Evolutionary conservation across 768 basidiomycete species (phyloP).

Genomic region (Omphalotus guepiniiformis): DNA sequence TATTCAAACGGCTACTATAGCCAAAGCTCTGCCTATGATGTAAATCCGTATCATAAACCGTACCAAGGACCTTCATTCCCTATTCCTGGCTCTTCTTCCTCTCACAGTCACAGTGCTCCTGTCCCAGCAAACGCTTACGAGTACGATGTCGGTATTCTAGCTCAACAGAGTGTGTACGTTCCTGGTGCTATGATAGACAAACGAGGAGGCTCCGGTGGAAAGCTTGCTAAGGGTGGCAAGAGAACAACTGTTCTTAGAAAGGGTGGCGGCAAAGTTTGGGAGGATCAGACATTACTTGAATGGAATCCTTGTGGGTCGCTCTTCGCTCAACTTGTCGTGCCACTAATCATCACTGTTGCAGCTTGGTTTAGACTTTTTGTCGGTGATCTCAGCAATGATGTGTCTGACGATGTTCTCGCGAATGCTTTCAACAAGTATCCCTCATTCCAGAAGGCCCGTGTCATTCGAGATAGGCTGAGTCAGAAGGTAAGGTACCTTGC

Average conservation of each 20-base stretch:
- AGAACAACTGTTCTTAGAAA: conserved; percentile 91
- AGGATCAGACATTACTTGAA: conserved; percentile 93
- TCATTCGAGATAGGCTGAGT: conserved; percentile 91
- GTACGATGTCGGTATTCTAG: conserved; percentile 87
- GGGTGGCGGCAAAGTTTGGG: conserved; percentile 96
- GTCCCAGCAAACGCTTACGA: conserved; percentile 90
- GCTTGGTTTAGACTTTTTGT: conserved; percentile 98
- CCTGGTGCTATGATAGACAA: conserved; percentile 90
- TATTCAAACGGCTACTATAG: conserved; percentile 32
- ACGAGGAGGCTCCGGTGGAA: conserved; percentile 79
- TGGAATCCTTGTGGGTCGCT: conserved; percentile 86
- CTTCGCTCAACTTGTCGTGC: not conserved
- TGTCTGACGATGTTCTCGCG: conserved; percentile 90
- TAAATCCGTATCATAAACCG: conserved; percentile 79
- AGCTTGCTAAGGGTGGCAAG: conserved; percentile 86
- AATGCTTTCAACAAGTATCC: conserved; percentile 93
- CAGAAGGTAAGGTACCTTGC: conserved; percentile 61
- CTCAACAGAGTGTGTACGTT: conserved; percentile 89
- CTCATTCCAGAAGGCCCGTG: conserved; percentile 92
- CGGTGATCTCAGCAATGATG: conserved; percentile 96
- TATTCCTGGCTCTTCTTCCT: conserved; percentile 55
- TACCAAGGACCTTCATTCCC: conserved; percentile 75
- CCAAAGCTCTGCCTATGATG: conserved; percentile 33
- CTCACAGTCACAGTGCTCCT: conserved; percentile 66
- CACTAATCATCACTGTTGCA: conserved; percentile 25